Conservation (phyloP, 2,329 filamentous ascomycete genomes). For the Aspergillus sp. region DNA sequence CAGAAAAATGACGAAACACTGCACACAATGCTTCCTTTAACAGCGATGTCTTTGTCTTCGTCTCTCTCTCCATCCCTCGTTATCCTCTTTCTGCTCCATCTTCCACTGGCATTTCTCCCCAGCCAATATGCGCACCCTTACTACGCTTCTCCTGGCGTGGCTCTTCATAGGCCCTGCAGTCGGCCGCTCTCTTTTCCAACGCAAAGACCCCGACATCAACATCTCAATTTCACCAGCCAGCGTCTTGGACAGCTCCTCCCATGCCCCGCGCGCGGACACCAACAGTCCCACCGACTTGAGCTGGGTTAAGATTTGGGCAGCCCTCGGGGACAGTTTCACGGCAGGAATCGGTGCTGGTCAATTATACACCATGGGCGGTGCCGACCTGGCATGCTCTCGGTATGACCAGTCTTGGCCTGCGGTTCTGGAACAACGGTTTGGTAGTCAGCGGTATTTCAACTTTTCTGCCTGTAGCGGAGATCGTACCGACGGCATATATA, state of each 20-base stretch:
- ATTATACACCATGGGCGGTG: slow-evolving; percentile 20
- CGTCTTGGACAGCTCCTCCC: background rate
- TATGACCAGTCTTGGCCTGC: slow-evolving; percentile 11
- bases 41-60: background rate
- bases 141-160: background rate
- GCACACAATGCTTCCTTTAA: too few relatives aligned
- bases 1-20: too few relatives aligned
- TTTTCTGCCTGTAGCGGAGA: slow-evolving; percentile 11
- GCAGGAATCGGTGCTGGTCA: slow-evolving; percentile 37
- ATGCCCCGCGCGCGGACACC: background rate
- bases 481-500: background rate
- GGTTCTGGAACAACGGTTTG: background rate
- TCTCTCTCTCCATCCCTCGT: background rate
- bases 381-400: slow-evolving; percentile 25
- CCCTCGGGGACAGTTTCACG: slow-evolving; percentile 42
- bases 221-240: background rate
- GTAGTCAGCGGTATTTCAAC: background rate
- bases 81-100: background rate
- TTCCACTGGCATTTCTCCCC: background rate
- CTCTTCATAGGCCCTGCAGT: background rate
- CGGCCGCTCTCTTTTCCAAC: background rate
- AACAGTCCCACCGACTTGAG: slow-evolving; percentile 9
- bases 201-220: background rate
- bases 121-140: background rate
- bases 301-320: slow-evolving; percentile 35